Evolutionary conservation across 129 eudicot species (phyloP).

Genomic region (Tagetes erecta): DNA sequence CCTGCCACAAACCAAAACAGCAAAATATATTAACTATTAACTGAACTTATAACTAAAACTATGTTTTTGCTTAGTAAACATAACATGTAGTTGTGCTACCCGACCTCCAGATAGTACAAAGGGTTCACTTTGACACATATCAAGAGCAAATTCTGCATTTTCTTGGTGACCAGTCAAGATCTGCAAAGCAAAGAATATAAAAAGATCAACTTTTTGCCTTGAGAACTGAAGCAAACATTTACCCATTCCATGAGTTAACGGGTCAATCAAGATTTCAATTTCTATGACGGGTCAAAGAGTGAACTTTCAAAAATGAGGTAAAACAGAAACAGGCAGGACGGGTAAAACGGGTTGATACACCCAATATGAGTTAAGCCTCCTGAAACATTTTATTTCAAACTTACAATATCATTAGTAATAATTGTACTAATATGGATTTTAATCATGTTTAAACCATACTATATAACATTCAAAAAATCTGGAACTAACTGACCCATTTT

Average conservation of each 20-base stretch:
- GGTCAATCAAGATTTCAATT: not conserved
- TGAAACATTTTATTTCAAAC: not conserved
- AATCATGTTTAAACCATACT: not conserved
- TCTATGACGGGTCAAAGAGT: not conserved
- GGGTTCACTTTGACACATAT: constrained; percentile 87
- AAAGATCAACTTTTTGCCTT: constrained; percentile 24
- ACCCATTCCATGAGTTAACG: not conserved
- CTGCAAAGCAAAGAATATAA: constrained; percentile 43
- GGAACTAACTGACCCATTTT: not conserved
- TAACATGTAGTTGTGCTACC: not conserved
- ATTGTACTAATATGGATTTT: not conserved
- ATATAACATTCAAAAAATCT: not conserved
- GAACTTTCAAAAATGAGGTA: not conserved
- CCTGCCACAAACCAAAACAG: constrained; percentile 47
- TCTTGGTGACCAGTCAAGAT: constrained; percentile 85
- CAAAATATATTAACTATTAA: not conserved
- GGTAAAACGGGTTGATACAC: not conserved
- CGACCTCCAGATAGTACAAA: constrained; percentile 97
- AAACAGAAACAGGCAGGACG: not conserved
- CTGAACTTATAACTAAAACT: not conserved
- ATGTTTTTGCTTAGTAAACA: not conserved
- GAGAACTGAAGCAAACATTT: not conserved
- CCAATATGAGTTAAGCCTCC: not conserved
- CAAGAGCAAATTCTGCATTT: constrained; percentile 92
- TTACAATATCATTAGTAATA: not conserved